Evolutionary conservation across 202 grass and related monocot species (phyloP).

Genomic region (Brachypodium distachyon): DNA sequence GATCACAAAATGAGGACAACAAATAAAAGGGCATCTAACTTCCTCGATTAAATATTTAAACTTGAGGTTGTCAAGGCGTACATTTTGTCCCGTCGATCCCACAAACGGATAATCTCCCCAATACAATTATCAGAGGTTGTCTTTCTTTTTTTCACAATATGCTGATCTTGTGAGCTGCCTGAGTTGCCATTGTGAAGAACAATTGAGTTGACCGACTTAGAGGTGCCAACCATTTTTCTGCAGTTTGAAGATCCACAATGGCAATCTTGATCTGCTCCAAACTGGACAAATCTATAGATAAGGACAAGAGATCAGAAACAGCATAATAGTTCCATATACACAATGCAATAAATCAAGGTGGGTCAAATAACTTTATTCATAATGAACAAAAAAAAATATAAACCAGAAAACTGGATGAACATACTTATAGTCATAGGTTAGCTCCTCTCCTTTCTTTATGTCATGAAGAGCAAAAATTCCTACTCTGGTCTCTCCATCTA

Average conservation of each 20-base stretch:
- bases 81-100: constrained; percentile 44
- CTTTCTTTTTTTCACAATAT: constrained; percentile 36
- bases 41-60: background rate
- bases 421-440: constrained; percentile 97
- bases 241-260: constrained; percentile 85
- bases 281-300: constrained; percentile 84
- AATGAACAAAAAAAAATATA: background rate
- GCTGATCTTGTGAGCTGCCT: constrained; percentile 27
- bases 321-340: background rate
- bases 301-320: constrained; percentile 20
- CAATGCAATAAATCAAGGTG: background rate
- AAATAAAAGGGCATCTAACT: background rate
- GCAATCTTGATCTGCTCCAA: constrained; percentile 88
- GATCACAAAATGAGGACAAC: background rate
- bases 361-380: background rate
- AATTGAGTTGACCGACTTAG: constrained; percentile 11
- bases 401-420: constrained; percentile 4
- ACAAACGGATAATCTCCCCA: constrained; percentile 50
- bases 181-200: constrained; percentile 16
- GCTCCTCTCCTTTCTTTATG: constrained; percentile 80
- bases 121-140: constrained; percentile 53
- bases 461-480: constrained; percentile 76
- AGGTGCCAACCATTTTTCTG: constrained; percentile 71
- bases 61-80: constrained; percentile 2
- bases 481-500: constrained; percentile 89